Base-by-base conservation (phyloP, 2,329 filamentous ascomycete species). In the Emergomyces pasteurianus region DNA sequence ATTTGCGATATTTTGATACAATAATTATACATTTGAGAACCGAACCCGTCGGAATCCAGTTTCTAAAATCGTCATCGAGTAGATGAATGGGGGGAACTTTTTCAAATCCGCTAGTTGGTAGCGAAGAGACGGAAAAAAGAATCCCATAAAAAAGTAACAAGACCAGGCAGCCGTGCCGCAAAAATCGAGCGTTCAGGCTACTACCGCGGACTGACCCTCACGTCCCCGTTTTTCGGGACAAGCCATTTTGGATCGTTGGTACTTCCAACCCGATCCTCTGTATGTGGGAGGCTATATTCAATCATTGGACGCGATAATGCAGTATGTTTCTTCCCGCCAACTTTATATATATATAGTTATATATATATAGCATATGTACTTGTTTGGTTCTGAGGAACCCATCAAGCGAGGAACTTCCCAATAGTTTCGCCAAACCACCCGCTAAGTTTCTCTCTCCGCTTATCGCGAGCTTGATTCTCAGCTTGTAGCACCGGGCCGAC, bases 341-440 rank as follows among this genome's bases (percentile, higher is more conserved):
- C 46, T 16, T 26, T 2, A 49, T 28, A 28, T 28, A 54, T 38
- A 54, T 23, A 3, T 16, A 54, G 18, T 26, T 2, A 49, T 28
- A 28, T 28, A 54, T 38, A 54, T 23, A 3, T 16, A 54, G 18
- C n/a, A n/a, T n/a, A n/a, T n/a, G n/a, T 18, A 26, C 8, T 18
- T 38, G 6, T 26, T 34, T 47, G 16, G 2, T 57, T 31, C 9
- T 21, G 10, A 42, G 12, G 8, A 14, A n/a, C 31, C 1, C 23
- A 43, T 66, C 60, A 76, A 21, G 74, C 71, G 47, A 77, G 59
- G 71, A 73, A 77, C 60, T 71, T 75, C 14, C 73, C 75, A 63
- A 77, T 67, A 1, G 74, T 76, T 65, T 76, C 73, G 50, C 75
- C 75, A 69, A 77, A 76, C 74, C 74, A 76, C 53, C 70, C 71